Percentiles rank a stretch among this genome's conserved stretches.
Evolutionary conservation across 495 filamentous ascomycete genomes (phyloP).

Genomic region (Staphylotrichum tortipilum): DNA sequence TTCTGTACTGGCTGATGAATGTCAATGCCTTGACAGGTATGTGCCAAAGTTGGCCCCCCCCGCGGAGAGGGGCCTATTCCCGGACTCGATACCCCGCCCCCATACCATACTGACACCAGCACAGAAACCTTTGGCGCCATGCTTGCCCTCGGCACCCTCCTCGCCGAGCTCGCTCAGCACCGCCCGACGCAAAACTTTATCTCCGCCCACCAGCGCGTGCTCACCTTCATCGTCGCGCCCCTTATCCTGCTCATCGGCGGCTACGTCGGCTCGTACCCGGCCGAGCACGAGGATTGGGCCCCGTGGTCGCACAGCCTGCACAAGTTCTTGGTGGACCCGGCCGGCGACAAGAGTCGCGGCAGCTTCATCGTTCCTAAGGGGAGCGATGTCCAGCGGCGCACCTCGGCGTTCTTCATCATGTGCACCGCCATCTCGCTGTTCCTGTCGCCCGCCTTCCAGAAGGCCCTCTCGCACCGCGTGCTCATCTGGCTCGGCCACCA

Average conservation of each 20-base stretch:
- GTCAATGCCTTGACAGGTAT: constrained; percentile 26
- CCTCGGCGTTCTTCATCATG: constrained; percentile 45
- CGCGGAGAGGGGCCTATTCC: no score
- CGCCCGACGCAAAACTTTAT: constrained; percentile 44
- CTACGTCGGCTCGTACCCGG: constrained; percentile 51
- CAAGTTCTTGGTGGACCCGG: constrained; percentile 14
- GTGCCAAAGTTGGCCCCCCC: no score
- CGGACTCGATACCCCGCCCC: no score
- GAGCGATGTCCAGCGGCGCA: constrained; percentile 44
- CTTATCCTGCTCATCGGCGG: constrained; percentile 43
- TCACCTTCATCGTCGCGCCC: constrained; percentile 36
- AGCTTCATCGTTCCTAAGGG: constrained; percentile 48
- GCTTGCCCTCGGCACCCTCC: constrained; percentile 52
- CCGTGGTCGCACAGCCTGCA: constrained; percentile 49
- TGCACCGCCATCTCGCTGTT: constrained; percentile 47
- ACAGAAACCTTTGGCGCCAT: constrained; percentile 51
- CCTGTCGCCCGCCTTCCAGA: constrained; percentile 47
- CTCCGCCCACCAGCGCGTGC: constrained; percentile 37
- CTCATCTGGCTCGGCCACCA: constrained; percentile 60
- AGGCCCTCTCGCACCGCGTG: constrained; percentile 44
- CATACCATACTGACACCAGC: background rate
- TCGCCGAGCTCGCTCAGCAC: constrained; percentile 52
- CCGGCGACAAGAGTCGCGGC: constrained; percentile 22
- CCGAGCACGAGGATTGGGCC: constrained; percentile 48
- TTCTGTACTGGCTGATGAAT: constrained; percentile 46